Evolutionary conservation across 2,329 filamentous ascomycete genomes (phyloP).

Genomic region (Aureobasidium sp.): DNA sequence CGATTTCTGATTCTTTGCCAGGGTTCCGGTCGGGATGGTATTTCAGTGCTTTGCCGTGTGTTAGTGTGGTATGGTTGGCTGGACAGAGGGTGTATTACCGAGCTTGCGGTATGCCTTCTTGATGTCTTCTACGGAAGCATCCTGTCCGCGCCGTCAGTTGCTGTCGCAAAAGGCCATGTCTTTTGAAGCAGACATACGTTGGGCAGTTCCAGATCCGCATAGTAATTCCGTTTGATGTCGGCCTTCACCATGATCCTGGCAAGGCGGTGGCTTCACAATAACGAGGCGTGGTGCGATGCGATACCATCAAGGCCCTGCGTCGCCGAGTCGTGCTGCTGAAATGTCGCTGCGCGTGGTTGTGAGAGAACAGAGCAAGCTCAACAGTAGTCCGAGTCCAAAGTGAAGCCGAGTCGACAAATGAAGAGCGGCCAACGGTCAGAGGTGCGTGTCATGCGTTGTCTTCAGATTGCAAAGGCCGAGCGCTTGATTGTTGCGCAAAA

Average conservation of each 20-base stretch:
- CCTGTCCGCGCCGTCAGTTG: slow-evolving; percentile 21
- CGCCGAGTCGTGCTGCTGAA: neutral
- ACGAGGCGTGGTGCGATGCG: neutral
- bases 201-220: slow-evolving; percentile 71
- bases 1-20: slow-evolving; percentile 71
- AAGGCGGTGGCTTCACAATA: neutral
- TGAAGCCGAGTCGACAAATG: neutral
- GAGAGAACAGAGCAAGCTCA: neutral
- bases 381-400: neutral
- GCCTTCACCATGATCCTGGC: slow-evolving; percentile 30
- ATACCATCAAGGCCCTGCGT: slow-evolving; percentile 11
- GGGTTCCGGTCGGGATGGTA: slow-evolving; percentile 88
- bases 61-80: slow-evolving; percentile 14
- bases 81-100: slow-evolving; percentile 43
- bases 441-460: slow-evolving; percentile 10
- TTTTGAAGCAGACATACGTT: slow-evolving; percentile 24
- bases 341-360: neutral
- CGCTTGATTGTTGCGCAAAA: slow-evolving; percentile 9
- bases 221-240: slow-evolving; percentile 58
- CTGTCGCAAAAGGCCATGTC: neutral
- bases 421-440: neutral
- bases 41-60: slow-evolving; percentile 56
- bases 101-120: slow-evolving; percentile 83
- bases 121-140: slow-evolving; percentile 65
- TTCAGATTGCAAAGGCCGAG: neutral